Evolutionary conservation across 164 flowering plant genomes (phyloP), one percentile per base, ranked within the genome.

Genomic region (Umbilicus rupestris): DNA sequence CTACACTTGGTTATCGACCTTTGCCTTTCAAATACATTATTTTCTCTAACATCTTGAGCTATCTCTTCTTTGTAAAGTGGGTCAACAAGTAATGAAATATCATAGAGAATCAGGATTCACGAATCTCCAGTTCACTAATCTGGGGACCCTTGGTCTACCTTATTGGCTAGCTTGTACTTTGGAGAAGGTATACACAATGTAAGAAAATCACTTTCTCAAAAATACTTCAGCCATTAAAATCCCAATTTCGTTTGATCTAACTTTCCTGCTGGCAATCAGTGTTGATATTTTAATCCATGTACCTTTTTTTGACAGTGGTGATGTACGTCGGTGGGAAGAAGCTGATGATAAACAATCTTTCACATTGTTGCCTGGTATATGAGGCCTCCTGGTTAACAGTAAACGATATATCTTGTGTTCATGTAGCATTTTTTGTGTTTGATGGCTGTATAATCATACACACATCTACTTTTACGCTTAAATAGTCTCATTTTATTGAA

Each of bases 71-170:
- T 47, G 59, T 80, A 71, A 73, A 90, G 97, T 79, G 80, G 78
- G 84, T 67, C 94, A 86, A 77, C 78, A 77, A 72, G 72, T 93
- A 45, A 68, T 84, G 64, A 82, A 75, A 76, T 69, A 75, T 50
- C 59, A 68, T 71, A 73, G 39, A 70, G 80, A 73, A 75, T 77
- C 89, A 67, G 81, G 80, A 44, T 22, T 75, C 30, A 82, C 90
- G 62, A 73, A 66, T 72, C 70, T 87, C 37, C 77, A 77, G 55
- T 75, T 91, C 52, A 86, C 96, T 19, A 89, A 89, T 69, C 78
- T 87, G 73, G 95, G 83, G 68, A 67, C 75, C 49, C 90, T 91
- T 76, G 96, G 97, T 57, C 73, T 91, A 59, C 97, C 97, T 65
- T 88, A 94, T 71, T 91, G 99, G 99, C 57, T 82, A 52, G 50